Base-by-base conservation (phyloP, 768 basidiomycete genomes). In the Ramaria rubella region DNA sequence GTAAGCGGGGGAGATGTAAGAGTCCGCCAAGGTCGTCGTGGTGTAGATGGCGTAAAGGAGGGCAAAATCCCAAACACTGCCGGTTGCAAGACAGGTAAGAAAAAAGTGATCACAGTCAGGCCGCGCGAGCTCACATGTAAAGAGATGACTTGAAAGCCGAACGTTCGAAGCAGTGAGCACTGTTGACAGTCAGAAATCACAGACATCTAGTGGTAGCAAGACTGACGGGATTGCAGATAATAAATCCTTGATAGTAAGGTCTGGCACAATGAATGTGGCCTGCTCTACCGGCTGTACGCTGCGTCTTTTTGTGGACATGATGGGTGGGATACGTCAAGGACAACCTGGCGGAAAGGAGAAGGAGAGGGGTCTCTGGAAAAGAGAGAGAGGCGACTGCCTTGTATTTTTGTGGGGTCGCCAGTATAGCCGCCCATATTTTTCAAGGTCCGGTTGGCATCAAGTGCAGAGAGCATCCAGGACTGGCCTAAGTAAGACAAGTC, bases 91-190 rank as follows among this genome's bases (percentile, higher is more conserved):
- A 55, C 52, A 55, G 42, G n/a, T 1, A 36, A 52, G 59, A 21
- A 54, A 4, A 26, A 49, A n/a, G 17, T 15, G 44, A 14, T 17
- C 12, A 42, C 33, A 57, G 33, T 69, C 50, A 68, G 31, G 58
- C n/a, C 43, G 27, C 44, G 49, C 23, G 40, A 17, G 69, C 84
- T 58, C 69, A 90, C 89, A 95, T 74, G 69, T 96, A 93, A 51
- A 78, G 58, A 1, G 82, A 84, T 4, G 92, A 93, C 67, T 77
- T 79, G 64, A 94, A 59, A 4, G 91, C 88, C 0, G 91, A 94
- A 59, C 95, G 88, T 75, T 94, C 77, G 73, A 85, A 91, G 75
- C 95, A 97, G 71, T 92, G 92, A 8, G 86, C 62, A 14, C 89
- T 90, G 59, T 27, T 55, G 15, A 53, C 21, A 26, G 24, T 4